Evolutionary conservation across 345 rosid genomes (phyloP), one percentile per base, ranked within the genome.

Genomic region (Bruguiera parviflora): DNA sequence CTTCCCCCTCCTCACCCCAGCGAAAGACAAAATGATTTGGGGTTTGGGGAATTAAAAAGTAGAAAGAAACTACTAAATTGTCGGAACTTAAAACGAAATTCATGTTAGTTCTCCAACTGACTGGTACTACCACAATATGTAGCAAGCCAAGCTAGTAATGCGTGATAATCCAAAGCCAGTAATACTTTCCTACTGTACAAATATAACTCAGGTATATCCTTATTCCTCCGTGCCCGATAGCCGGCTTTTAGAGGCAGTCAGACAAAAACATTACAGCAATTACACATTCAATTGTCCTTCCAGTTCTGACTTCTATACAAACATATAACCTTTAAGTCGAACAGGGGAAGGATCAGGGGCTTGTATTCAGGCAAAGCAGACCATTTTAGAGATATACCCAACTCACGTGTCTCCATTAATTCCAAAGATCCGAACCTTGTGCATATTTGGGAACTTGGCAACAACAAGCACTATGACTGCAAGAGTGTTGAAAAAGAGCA

Each of bases 401-500:
- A 16, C 64, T 88, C 81, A 91, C 75, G 58, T 84, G 66, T 90
- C 97, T 32, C 78, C 92, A 72, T 95, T 92, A 82, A 96, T 96
- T 76, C 99, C 99, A 66, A 96, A 96, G 76, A 96, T 96, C 61
- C 99, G 92, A 53, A 96, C 99, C 80, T 92, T 92, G 88, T 96
- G 99, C 99, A 96, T 96, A 64, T 96, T 87, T 18, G 96, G 98
- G 81, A 96, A 96, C 88, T 96, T 96, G 58, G 99, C 99, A 60
- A 96, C 65, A 39, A 96, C 99, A 24, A 92, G 94, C 74, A 96
- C 87, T 18, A 82, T 59, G 68, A 89, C 96, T 9, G 98, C 98
- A 52, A 96, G 75, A 7, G 98, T 92, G 90, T 92, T 92, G 71
- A 90, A 77, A 56, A 95, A 86, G 46, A 92, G 86, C 99, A 94